Evolutionary conservation across 176 grass and related monocot genomes (phyloP).

Genomic region (Miscanthus lutarioriparius): DNA sequence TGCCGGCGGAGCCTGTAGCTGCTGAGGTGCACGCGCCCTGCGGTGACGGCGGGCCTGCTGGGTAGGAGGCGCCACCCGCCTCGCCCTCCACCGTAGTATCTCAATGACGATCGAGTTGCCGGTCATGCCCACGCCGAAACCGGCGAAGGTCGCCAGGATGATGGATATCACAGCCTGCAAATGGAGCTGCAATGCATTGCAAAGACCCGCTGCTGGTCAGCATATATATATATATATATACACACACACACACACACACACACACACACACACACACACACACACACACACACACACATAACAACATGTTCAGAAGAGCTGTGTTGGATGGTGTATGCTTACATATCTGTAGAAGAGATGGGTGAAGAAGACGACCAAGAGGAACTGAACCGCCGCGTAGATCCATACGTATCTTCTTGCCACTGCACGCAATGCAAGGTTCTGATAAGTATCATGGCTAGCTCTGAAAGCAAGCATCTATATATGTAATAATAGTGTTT

Average conservation of each 20-base stretch:
- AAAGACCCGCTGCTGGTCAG: not conserved
- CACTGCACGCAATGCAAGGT: conserved; percentile 37
- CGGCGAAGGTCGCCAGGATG: conserved; percentile 86
- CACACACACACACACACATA: too few species aligned
- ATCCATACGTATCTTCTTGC: conserved; percentile 78
- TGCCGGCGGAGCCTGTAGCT: not conserved
- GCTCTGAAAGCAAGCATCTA: not conserved
- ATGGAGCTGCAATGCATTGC: conserved; percentile 52
- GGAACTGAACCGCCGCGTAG: conserved; percentile 63
- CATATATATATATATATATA: not conserved
- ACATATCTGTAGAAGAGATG: conserved; percentile 87
- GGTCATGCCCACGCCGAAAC: conserved; percentile 87
- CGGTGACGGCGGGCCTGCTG: not conserved
- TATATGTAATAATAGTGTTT: not conserved
- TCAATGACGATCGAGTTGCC: conserved; percentile 68
- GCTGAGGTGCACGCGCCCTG: not conserved
- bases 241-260: too few species aligned
- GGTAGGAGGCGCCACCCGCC: not conserved
- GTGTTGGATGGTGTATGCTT: conserved; percentile 15
- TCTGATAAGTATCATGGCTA: not conserved
- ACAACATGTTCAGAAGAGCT: not conserved
- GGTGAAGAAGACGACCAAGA: conserved; percentile 79
- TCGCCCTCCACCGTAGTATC: conserved; percentile 49
- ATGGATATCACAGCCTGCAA: conserved; percentile 86
- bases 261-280: too few species aligned